phyloP scores from a whole-genome alignment of 192 early-diverging fungal species.

The Kickxella alabastrina region DNA sequence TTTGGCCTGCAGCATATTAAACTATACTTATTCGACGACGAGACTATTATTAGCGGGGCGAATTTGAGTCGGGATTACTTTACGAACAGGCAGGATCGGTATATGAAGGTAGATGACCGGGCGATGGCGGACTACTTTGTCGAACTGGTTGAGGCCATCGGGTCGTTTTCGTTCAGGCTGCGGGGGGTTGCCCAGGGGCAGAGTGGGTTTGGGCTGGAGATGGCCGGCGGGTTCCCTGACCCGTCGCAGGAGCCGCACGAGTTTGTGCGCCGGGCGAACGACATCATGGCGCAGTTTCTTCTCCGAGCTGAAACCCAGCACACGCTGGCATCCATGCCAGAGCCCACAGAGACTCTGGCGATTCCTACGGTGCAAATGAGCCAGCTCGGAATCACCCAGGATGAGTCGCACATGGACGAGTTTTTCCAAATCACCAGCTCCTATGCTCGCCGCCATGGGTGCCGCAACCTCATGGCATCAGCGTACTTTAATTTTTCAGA shows the following conservation, averaged over 20 bases:
- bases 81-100: conserved; percentile 92
- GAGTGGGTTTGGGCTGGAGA: conserved; percentile 9
- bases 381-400: conserved; percentile 74
- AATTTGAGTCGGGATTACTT: conserved; percentile 95
- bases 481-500: conserved; percentile 93
- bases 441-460: conserved; percentile 33
- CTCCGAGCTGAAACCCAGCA: conserved; percentile 15
- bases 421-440: conserved; percentile 59
- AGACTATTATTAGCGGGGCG: conserved; percentile 75
- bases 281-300: conserved; percentile 54
- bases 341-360: conserved; percentile 59
- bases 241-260: conserved; percentile 56
- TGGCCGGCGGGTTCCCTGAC: conserved; percentile 43
- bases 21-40: conserved; percentile 84
- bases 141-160: conserved; percentile 61
- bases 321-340: neutral
- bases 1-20: conserved; percentile 97
- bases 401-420: conserved; percentile 60
- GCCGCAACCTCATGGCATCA: conserved; percentile 71
- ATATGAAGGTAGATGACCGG: conserved; percentile 64
- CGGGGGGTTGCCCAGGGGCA: conserved; percentile 1
- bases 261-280: conserved; percentile 57
- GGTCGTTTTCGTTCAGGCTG: conserved; percentile 59
- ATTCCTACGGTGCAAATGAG: conserved; percentile 86
- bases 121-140: conserved; percentile 67